Evolutionary conservation across 495 filamentous ascomycete genomes (phyloP), one percentile per base, ranked within the genome.

Genomic region (Penicillium flavigenum): DNA sequence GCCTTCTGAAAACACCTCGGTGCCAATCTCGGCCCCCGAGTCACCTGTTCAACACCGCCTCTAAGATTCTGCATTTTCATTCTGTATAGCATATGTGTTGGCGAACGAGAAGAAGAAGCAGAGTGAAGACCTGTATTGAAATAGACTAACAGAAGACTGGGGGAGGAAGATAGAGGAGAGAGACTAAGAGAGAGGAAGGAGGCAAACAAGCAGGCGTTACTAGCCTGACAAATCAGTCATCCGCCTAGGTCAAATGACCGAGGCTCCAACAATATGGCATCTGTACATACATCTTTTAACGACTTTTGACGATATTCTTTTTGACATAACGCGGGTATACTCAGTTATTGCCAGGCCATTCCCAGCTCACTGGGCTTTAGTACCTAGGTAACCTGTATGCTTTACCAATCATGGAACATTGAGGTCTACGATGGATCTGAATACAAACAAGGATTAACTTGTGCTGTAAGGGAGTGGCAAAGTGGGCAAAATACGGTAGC

Each of bases 1-100:
- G 5, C 50, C 59, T 7, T 50, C 45, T 3, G 42, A 62, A 41
- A 64, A 51, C 9, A 48, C 10, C 10, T 45, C 29, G 8, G 17
- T 51, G 2, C 41, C 58, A 14, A 38, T 51, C 31, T 20, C 36
- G 9, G 61, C 51, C 32, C 54, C 63, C 27, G 34, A 59, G 44
- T 58, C 63, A 17, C 59, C 57, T 43, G 59, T 70, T 14, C 67
- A 68, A 56, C 63, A 68, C 52, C 67, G 63, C 41, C 55, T 70
- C 26, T 70, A 57, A 57, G n/a, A 17, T n/a, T 39, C 6, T 39
- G 14, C 6, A 8, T 39, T 39, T 17, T 19, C 17, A 5, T 17
- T 41, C 16, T 51, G 36, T 51, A 51, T 44, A 44, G 2, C 27
- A 43, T 38, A n/a, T 24, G 24, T 24, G 24, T 5, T 24, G 24